phyloP scores from a whole-genome alignment of 495 filamentous ascomycete genomes.

The Monascus purpureus region DNA sequence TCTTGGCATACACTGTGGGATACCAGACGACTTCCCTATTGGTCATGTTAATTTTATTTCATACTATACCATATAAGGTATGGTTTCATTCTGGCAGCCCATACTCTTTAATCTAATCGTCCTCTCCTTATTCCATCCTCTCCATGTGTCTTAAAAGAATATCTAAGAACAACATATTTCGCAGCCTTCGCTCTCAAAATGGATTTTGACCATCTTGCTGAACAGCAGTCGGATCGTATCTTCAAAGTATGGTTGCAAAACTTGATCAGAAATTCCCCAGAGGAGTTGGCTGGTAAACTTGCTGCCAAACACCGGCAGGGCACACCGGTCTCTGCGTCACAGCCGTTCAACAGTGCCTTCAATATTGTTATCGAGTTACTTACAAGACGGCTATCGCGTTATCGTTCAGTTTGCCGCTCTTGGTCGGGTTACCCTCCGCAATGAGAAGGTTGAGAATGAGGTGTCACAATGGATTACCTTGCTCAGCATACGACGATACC shows the following conservation, averaged over 20 bases:
- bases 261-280: conserved; percentile 8
- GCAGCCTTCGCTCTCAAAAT: conserved; percentile 9
- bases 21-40: no score
- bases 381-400: conserved; percentile 12
- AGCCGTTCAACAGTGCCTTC: conserved; percentile 12
- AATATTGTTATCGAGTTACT: conserved; percentile 16
- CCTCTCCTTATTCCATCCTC: no score
- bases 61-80: no score
- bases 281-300: conserved; percentile 11
- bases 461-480: conserved; percentile 23
- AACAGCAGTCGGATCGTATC: conserved; percentile 10
- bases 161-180: conserved; percentile 4
- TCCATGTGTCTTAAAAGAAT: no score
- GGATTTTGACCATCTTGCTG: conserved; percentile 13
- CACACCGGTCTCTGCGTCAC: conserved; percentile 7
- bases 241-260: conserved; percentile 12
- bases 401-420: conserved; percentile 15
- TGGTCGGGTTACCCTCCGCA: conserved; percentile 10
- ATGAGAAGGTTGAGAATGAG: conserved; percentile 25
- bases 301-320: conserved; percentile 9
- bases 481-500: conserved; percentile 18
- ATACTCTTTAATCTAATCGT: no score
- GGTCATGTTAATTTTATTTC: no score
- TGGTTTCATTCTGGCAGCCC: no score
- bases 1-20: no score